Evolutionary conservation across 345 rosid genomes (phyloP).

Genomic region (Barbarea vulgaris): DNA sequence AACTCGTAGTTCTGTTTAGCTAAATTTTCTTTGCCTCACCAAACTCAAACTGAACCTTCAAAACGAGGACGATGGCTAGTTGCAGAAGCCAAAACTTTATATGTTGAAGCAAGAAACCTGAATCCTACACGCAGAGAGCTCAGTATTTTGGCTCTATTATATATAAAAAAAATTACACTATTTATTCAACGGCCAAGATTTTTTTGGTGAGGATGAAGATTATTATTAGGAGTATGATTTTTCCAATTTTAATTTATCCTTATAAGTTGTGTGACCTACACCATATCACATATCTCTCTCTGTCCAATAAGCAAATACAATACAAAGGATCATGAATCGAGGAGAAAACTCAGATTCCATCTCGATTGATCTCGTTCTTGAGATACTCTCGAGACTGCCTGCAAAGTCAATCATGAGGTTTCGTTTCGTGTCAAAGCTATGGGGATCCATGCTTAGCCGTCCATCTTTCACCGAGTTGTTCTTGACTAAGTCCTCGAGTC

Average conservation of each 20-base stretch:
- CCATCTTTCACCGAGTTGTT: conserved; percentile 3
- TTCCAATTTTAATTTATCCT: neutral
- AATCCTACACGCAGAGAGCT: conserved; percentile 44
- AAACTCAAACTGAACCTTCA: neutral
- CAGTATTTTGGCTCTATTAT: conserved; percentile 17
- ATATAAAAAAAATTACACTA: neutral
- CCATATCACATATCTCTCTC: neutral
- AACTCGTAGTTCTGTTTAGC: neutral
- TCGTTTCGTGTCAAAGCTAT: neutral
- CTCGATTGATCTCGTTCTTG: neutral
- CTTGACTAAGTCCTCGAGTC: neutral
- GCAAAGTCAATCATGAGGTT: neutral
- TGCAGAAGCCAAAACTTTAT: neutral
- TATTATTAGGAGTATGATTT: neutral
- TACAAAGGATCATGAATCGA: neutral
- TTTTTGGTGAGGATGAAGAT: neutral
- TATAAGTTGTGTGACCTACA: neutral
- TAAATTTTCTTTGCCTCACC: neutral
- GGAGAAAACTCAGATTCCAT: neutral
- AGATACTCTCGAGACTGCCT: neutral
- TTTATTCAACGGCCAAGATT: neutral
- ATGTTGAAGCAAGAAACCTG: conserved; percentile 40
- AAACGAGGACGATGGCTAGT: neutral
- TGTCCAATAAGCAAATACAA: neutral
- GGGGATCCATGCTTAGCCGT: neutral